A percentile compares a stretch with the other conserved stretches of the same genome.
Conservation (phyloP, 495 filamentous ascomycete genomes). For the Aspergillus hancockii region DNA sequence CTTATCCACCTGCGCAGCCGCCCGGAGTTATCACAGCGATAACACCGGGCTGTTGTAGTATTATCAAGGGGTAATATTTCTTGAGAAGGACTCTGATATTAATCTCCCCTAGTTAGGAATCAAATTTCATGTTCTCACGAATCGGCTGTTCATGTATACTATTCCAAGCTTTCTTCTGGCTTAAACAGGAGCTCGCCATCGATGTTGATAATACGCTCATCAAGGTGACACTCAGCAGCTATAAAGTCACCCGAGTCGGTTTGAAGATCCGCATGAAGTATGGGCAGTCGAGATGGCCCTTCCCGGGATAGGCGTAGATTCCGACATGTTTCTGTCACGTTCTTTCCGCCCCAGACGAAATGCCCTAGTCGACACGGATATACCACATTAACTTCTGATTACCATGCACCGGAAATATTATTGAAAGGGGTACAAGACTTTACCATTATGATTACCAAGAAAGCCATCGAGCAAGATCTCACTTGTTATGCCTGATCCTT, state of each 20-base stretch:
- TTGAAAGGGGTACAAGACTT: background rate
- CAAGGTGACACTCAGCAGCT: slow-evolving; percentile 7
- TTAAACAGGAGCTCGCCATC: slow-evolving; percentile 15
- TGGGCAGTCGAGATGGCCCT: slow-evolving; percentile 12
- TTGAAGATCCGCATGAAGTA: slow-evolving; percentile 17
- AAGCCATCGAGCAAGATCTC: slow-evolving; percentile 16
- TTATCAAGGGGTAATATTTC: too few species aligned
- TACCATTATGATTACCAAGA: slow-evolving; percentile 21
- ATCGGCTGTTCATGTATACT: too few species aligned
- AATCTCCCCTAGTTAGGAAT: too few species aligned
- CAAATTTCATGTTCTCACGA: too few species aligned
- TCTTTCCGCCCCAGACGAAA: slow-evolving; percentile 14
- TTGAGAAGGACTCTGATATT: too few species aligned
- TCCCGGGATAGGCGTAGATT: slow-evolving; percentile 12
- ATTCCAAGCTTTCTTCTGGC: too few species aligned
- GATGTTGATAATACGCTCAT: slow-evolving; percentile 15
- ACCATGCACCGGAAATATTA: background rate
- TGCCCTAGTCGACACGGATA: slow-evolving; percentile 10
- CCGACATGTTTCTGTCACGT: slow-evolving; percentile 17
- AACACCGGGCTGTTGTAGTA: too few species aligned
- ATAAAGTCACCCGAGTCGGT: slow-evolving; percentile 11
- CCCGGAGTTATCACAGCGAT: too few species aligned
- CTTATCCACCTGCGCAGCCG: too few species aligned
- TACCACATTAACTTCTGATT: too few species aligned
- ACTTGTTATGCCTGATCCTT: slow-evolving; percentile 14